A percentile compares a stretch with the other conserved stretches of the same genome.
phyloP scores from a whole-genome alignment of 352 stramenopile genomes.

The Pelagophyceae sp. region DNA sequence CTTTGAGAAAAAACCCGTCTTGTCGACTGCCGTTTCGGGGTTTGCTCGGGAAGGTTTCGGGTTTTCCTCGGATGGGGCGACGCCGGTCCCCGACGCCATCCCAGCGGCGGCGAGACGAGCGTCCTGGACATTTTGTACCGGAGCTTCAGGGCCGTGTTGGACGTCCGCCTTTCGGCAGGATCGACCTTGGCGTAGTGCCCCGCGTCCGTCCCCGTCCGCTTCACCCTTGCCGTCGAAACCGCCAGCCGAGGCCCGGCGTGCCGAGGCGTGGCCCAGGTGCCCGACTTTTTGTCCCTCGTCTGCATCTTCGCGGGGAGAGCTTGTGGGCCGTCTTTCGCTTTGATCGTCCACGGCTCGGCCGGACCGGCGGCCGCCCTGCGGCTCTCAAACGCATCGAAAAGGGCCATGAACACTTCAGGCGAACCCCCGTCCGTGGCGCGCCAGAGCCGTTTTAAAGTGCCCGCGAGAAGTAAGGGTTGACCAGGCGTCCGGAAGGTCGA shows the following conservation, averaged over 20 bases:
- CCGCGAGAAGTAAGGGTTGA: background rate
- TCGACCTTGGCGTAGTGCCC: background rate
- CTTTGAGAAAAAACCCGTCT: too few relatives aligned
- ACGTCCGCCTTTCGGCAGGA: background rate
- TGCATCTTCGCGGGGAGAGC: background rate
- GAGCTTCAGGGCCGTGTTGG: background rate
- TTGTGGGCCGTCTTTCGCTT: background rate
- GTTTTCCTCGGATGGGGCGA: too few relatives aligned
- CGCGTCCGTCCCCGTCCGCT: background rate
- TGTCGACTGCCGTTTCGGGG: too few relatives aligned
- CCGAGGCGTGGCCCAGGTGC: slow-evolving; percentile 12
- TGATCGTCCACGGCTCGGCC: background rate
- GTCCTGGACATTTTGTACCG: slow-evolving; percentile 12
- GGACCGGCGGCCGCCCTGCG: slow-evolving; percentile 7
- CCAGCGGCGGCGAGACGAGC: background rate
- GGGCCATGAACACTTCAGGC: slow-evolving; percentile 9
- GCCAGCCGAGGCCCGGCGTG: slow-evolving; percentile 1
- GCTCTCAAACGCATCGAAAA: slow-evolving; percentile 22
- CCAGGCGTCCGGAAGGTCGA: background rate
- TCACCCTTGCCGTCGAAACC: background rate
- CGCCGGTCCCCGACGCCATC: too few relatives aligned
- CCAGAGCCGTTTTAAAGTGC: slow-evolving; percentile 19
- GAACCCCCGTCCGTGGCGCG: slow-evolving; percentile 19
- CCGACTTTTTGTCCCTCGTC: background rate
- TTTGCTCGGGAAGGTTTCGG: too few relatives aligned